Percentiles rank a stretch among this genome's conserved stretches.
Conservation (phyloP, 2,329 filamentous ascomycete species). For the Penicillium glabrum region DNA sequence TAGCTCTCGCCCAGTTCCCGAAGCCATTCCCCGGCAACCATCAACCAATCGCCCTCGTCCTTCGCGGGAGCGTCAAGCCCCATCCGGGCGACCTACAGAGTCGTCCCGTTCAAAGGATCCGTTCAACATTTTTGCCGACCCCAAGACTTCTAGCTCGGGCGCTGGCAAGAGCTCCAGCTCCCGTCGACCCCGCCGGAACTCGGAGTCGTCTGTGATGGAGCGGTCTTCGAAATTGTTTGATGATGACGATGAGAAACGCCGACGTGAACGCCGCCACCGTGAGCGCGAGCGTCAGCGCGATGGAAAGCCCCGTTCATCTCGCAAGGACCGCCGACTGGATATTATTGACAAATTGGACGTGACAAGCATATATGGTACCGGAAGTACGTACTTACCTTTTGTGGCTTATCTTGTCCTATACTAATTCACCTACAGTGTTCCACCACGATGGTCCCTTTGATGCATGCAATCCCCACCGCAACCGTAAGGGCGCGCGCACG, state of each 20-base stretch:
- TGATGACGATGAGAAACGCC: constrained; percentile 52
- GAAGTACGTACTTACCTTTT: constrained; percentile 54
- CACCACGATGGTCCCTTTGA: constrained; percentile 98
- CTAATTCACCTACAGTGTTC: constrained; percentile 63
- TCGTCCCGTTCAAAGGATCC: constrained; percentile 29
- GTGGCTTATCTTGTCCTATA: background rate
- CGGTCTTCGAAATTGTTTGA: constrained; percentile 48
- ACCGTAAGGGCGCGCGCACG: constrained; percentile 75
- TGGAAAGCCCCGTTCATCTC: constrained; percentile 39
- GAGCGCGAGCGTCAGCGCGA: constrained; percentile 50
- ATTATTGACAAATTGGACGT: constrained; percentile 96
- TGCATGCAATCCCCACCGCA: constrained; percentile 91
- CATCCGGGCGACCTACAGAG: constrained; percentile 18
- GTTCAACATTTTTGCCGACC: constrained; percentile 52
- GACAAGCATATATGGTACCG: constrained; percentile 91
- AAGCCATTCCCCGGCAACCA: constrained; percentile 26
- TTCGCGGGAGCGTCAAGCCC: constrained; percentile 25
- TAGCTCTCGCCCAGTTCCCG: constrained; percentile 37
- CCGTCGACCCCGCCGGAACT: constrained; percentile 58
- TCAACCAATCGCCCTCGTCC: constrained; percentile 28
- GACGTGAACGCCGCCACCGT: constrained; percentile 49
- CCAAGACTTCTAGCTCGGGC: constrained; percentile 28
- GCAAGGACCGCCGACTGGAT: constrained; percentile 60
- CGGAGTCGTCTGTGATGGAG: constrained; percentile 62
- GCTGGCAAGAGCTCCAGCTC: constrained; percentile 26